Conservation (phyloP, 257 asterid genomes). For the Solanum chaucha region DNA sequence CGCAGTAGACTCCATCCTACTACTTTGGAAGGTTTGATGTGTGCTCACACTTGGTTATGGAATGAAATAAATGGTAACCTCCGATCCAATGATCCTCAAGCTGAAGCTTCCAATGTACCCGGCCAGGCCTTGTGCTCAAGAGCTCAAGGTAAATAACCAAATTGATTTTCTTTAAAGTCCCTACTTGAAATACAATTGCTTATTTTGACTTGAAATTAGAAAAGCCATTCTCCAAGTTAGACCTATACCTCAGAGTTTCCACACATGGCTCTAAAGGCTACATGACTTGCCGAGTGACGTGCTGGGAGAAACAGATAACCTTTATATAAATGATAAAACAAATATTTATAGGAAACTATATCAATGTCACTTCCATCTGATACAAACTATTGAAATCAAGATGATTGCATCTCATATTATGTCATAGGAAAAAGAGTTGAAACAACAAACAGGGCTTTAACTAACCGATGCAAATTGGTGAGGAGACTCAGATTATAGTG, state of each 20-base stretch:
- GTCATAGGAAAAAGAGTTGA: background rate
- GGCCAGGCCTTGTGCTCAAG: too few species aligned
- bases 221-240: background rate
- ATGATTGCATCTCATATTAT: background rate
- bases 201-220: background rate
- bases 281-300: background rate
- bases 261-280: background rate
- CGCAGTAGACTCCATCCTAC: background rate
- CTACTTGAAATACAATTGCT: too few species aligned
- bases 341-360: background rate
- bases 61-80: too few species aligned
- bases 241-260: background rate
- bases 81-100: too few species aligned
- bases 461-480: background rate
- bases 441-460: background rate
- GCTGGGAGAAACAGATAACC: background rate
- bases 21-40: too few species aligned
- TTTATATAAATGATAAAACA: background rate
- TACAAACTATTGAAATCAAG: background rate
- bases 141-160: too few species aligned
- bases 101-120: too few species aligned
- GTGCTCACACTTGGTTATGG: too few species aligned
- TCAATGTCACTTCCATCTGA: background rate
- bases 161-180: too few species aligned
- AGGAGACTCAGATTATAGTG: background rate